Evolutionary conservation across 768 basidiomycete genomes (phyloP), one percentile per base, ranked within the genome.

Genomic region (Baorangia bicolor): DNA sequence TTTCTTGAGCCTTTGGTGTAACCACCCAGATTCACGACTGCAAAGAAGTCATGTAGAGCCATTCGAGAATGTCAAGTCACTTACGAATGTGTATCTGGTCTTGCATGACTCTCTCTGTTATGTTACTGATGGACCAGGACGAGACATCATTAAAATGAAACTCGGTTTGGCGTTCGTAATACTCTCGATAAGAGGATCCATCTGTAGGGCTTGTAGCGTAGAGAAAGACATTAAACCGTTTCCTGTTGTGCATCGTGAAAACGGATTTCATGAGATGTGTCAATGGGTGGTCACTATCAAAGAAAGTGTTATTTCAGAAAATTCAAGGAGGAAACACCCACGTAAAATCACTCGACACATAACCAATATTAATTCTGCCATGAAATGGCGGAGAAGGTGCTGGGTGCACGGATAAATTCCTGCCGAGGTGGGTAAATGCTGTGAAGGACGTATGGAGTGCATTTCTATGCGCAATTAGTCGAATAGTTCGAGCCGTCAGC

Each of bases 1-100:
- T 82, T 81, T 52, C 74, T 65, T 2, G 80, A 76, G 16, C 79
- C 81, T 61, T 79, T 82, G 30, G 80, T 81, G 56, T 82, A 81
- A 11, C 80, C 80, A 5, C 75, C 77, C 2, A 78, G 61, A 54
- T 79, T 78, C 48, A 79, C 67, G 23, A 79, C 78, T 79, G 58
- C 38, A 13, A 44, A 48, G 1, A 42, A 10, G 47, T 64, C 13
- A 35, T 20, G 49, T 23, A 39, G 7, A 35, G 28, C 8, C 12
- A 20, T 45, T 33, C 18, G 4, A 27, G 7, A 46, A 47, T 42
- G 21, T 33, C 14, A 31, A 21, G 27, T 31, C 31, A 73, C 76
- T 49, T 34, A 74, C 79, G 73, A 43, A 81, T 73, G 58, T 81
- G 80, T 49, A 81, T 78, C 53, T 73, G 71, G 56, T 81, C 75